phyloP scores from a whole-genome alignment of 305 asterid species.

The Salvia sclarea region DNA sequence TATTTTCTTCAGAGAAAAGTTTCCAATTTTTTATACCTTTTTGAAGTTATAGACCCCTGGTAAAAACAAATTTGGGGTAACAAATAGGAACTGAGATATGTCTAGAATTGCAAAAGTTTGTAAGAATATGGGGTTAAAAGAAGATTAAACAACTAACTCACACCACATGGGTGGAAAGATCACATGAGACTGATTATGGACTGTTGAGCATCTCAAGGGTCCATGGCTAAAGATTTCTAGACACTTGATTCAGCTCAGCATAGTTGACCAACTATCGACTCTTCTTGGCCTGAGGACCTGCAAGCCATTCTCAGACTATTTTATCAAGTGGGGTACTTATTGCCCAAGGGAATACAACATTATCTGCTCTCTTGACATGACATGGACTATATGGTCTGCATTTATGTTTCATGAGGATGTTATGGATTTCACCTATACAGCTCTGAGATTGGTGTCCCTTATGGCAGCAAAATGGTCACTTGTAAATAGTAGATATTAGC shows the following conservation, averaged over 20 bases:
- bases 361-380: not conserved
- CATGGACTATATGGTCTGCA: not conserved
- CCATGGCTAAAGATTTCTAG: not conserved
- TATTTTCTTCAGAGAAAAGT: constrained; percentile 7
- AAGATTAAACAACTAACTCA: not conserved
- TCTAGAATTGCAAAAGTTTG: not conserved
- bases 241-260: constrained; percentile 2
- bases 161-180: not conserved
- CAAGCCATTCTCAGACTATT: not conserved
- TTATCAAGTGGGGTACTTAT: not conserved
- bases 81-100: constrained; percentile 6
- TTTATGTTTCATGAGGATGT: not conserved
- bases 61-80: not conserved
- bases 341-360: not conserved
- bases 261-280: too few relatives aligned
- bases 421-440: not conserved
- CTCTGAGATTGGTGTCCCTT: not conserved
- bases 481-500: not conserved
- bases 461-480: not conserved
- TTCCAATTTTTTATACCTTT: not conserved
- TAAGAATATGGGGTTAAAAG: not conserved
- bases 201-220: not conserved
- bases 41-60: not conserved
- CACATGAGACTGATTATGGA: not conserved
- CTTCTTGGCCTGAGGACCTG: not conserved